Base-by-base conservation (phyloP, 2,329 filamentous ascomycete genomes). In the Elsinoe fawcettii region DNA sequence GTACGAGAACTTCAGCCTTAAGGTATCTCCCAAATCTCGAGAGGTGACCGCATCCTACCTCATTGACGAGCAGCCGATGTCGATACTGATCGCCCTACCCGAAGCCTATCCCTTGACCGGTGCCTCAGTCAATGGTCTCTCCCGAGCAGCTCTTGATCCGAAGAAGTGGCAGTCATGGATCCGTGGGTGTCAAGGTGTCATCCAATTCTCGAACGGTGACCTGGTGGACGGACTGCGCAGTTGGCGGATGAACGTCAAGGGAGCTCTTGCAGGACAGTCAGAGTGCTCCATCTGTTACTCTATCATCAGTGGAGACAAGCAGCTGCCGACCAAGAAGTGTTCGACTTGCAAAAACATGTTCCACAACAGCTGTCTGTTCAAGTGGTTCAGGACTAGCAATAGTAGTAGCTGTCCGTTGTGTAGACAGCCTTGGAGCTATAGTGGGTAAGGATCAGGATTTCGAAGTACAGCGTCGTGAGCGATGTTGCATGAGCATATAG, bases 261-360 rank as follows among this genome's bases (percentile, higher is more conserved):
- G 90, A 1, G 88, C 89, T 3, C 79, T 99, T 63, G 93, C 95
- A 74, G 93, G 91, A 34, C 91, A 97, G 72, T 88, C 82, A 18
- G 93, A 99, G 71, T 99, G 93, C 68, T 90, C 93, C 8, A 97
- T 97, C 68, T 97, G 92, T 76, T 97, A 97, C 75, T 90, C 86
- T 59, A 90, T 99, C 67, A 89, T 99, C 62, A 89, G 89, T 16
- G 83, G 82, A 6, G 91, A 96, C 70, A 88, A 88, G 76, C 87
- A 87, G 71, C 83, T 95, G 70, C 93, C 93, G 0, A 92, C 93
- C 70, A 97, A 97, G 78, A 80, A 83, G 56, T 99, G 93, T 71
- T 78, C 81, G 47, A 97, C 92, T 1, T 99, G 93, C 79, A 92
- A 90, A 77, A 92, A 99, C 72, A 76, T 88, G 55, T 99, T 97